Base-by-base conservation (phyloP, 225 moss, liverwort and hornwort genomes). In the Rhytidiadelphus loreus region DNA sequence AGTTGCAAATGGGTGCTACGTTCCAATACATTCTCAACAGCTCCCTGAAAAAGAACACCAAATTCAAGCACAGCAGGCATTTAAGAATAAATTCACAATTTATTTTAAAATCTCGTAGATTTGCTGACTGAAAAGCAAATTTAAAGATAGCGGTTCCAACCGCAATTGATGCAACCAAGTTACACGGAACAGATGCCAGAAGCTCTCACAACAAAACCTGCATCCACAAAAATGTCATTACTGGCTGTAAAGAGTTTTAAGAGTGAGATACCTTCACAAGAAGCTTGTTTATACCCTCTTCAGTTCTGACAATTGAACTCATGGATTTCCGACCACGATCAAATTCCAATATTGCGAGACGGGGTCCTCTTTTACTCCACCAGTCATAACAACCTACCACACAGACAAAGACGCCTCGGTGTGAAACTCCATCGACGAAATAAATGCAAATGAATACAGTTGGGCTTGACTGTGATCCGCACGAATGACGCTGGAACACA, bases 321-420 rank as follows among this genome's bases (percentile, higher is more conserved):
- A 98, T 98, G 84, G 98, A 98, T 88, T 98, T 98, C 75, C 98
- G 95, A 74, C 91, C 92, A 80, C 96, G 93, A 89, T 98, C 98
- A 86, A 98, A 98, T 84, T 98, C 98, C 69, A 98, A 89, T 56
- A 93, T 81, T 55, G 92, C 96, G 29, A 96, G 86, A 84, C 91
- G 94, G 64, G 88, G 87, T 66, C 88, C 86, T 85, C 88, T 94
- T 62, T 86, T 87, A 9, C 62, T 85, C 96, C 96, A 98, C 90
- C 92, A 98, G 61, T 95, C 88, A 90, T 95, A 94, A 92, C 98
- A 98, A 58, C 94, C 97, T 96, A 90, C 22, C 52, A 77, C 55
- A 81, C 56, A 80, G 74, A 75, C 62, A 87, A 58, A 59, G 63
- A 81, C 65, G 25, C 46, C 74, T 82, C 60, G 75, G 66, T 82